Evolutionary conservation across 306 rosid species (phyloP), one percentile per base, ranked within the genome.

Genomic region (Echinosophora koreensis): DNA sequence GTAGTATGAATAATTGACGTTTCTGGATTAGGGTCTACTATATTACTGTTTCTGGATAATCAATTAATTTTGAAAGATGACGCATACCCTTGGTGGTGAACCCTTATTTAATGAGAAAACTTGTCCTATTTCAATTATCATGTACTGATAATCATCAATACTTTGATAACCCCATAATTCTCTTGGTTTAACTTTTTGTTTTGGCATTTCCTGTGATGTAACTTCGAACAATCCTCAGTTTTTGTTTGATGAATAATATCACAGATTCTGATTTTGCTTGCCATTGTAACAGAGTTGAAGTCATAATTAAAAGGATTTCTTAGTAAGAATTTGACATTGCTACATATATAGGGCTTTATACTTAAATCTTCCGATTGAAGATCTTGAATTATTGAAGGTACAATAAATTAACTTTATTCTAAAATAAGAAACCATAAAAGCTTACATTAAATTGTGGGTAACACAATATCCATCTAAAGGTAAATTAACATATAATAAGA

Each of bases 391-490:
- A 56, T 17, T 2, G 4, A 47, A 52, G 35, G 49, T 39, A 76
- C 38, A 38, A 73, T 34, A 61, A 27, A 54, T 55, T 16, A 74
- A 69, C 63, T 85, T 69, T 73, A 76, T 74, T 74, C 60, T 64
- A 72, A 76, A 71, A 18, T 54, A 73, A 44, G 80, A 37, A 81
- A 57, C 81, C 86, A 69, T 64, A 35, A 74, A 63, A 46, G 69
- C 79, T 74, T 52, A 64, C 73, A 73, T 77, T 22, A 77, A 77
- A 47, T 54, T 30, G 77, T 60, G 72, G 77, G 74, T 27, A 84
- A 79, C 81, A 73, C 13, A 39, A 51, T 55, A 69, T 77, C 71
- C 88, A 30, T 63, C 63, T 59, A 32, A 77, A 69, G 57, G 38
- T 47, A 62, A 76, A 34, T 59, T 57, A 60, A 74, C 64, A 76